These are phyloP conservation scores for Mucor plumbeus DNA, from an alignment of 371 early-diverging fungal genomes.

Conservation along the genomic window DNA sequence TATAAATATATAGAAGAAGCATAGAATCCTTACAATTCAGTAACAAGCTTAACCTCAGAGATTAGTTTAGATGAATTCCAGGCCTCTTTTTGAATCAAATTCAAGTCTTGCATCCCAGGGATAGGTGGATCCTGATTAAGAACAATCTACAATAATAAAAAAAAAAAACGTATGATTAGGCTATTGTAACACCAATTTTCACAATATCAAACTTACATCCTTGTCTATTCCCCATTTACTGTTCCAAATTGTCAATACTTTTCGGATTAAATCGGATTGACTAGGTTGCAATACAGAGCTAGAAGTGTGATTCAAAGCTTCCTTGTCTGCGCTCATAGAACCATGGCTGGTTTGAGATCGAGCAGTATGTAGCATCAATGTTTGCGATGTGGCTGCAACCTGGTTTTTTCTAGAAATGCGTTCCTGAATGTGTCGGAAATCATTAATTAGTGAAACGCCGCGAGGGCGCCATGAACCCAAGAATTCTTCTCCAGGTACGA, in stretches of 20 bases:
- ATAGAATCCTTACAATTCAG: constrained; percentile 69
- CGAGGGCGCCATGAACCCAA: constrained; percentile 77
- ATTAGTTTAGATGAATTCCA: constrained; percentile 45
- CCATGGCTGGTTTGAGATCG: constrained; percentile 34
- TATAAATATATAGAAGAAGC: too few relatives aligned
- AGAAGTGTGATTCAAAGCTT: background rate
- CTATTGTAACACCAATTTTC: constrained; percentile 3
- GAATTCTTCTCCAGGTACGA: constrained; percentile 84
- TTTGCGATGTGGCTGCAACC: constrained; percentile 40
- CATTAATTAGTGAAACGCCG: constrained; percentile 71
- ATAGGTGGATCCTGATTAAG: constrained; percentile 57
- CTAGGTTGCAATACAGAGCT: background rate
- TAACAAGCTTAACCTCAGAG: constrained; percentile 61
- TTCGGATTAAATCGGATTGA: constrained; percentile 42
- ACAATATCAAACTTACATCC: constrained; percentile 46
- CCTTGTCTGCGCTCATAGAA: constrained; percentile 15
- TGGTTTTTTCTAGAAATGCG: constrained; percentile 42
- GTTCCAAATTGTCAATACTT: constrained; percentile 55
- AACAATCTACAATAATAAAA: constrained; percentile 40
- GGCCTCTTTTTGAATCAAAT: constrained; percentile 29
- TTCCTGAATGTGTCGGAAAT: constrained; percentile 56
- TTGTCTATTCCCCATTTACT: constrained; percentile 49
- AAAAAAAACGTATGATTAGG: constrained; percentile 21
- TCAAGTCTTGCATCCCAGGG: constrained; percentile 48
- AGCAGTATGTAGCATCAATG: constrained; percentile 31